Conservation (phyloP, 257 asterid species). For the Leonotis leonurus region DNA sequence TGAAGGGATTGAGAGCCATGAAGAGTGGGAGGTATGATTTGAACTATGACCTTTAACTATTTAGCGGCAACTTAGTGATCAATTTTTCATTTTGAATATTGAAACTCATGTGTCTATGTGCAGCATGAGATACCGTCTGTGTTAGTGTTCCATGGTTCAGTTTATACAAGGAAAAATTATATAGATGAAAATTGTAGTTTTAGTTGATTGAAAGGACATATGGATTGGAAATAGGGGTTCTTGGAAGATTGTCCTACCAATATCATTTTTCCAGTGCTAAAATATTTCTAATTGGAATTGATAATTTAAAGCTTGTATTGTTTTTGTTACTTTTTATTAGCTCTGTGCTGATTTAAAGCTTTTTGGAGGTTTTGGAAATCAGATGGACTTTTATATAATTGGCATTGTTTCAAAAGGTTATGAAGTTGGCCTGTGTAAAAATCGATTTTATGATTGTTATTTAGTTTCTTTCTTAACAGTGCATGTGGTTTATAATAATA, state of each 20-base stretch:
- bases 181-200: no score
- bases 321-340: neutral
- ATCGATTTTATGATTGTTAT: neutral
- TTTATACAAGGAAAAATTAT: no score
- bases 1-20: slow-evolving; percentile 70
- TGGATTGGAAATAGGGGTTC: no score
- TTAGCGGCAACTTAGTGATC: neutral
- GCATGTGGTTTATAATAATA: neutral
- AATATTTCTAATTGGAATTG: no score
- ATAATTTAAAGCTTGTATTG: neutral
- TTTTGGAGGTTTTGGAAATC: neutral
- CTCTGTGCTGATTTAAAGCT: neutral
- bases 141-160: neutral
- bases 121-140: neutral
- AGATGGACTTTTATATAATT: neutral
- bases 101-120: neutral
- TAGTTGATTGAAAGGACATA: no score
- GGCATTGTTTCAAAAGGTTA: neutral
- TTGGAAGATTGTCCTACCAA: no score
- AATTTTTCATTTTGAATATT: neutral
- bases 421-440: neutral
- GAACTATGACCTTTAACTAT: neutral
- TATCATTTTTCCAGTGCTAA: no score
- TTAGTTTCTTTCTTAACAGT: neutral
- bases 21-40: slow-evolving; percentile 90